Percentiles rank a stretch among this genome's conserved stretches.
Evolutionary conservation across 2,329 filamentous ascomycete species (phyloP).

Genomic region (Drechslera avenae): DNA sequence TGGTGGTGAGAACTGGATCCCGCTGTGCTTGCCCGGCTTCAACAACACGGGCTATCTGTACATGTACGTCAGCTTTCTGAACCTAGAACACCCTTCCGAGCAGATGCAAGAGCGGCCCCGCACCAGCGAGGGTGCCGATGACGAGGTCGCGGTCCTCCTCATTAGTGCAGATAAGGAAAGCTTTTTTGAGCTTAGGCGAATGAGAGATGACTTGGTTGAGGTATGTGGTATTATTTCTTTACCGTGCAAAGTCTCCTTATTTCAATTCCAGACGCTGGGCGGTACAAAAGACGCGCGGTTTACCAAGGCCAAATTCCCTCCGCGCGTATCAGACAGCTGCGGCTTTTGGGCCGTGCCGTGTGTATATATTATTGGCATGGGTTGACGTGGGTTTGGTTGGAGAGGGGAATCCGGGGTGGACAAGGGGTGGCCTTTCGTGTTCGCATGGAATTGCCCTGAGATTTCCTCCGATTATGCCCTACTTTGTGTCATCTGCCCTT

Average conservation of each 20-base stretch:
- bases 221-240: slow-evolving; percentile 44
- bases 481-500: too few relatives aligned
- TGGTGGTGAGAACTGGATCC: slow-evolving; percentile 97
- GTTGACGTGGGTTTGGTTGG: slow-evolving; percentile 6
- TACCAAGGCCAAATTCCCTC: background rate
- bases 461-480: background rate
- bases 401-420: background rate
- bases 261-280: background rate
- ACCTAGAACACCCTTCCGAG: slow-evolving; percentile 58
- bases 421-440: slow-evolving; percentile 6
- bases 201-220: slow-evolving; percentile 65
- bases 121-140: slow-evolving; percentile 56
- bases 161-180: slow-evolving; percentile 92
- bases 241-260: slow-evolving; percentile 23
- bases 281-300: too few relatives aligned
- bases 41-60: slow-evolving; percentile 97
- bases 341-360: background rate
- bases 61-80: slow-evolving; percentile 98
- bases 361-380: background rate
- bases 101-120: slow-evolving; percentile 49
- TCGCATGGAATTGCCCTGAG: slow-evolving; percentile 2
- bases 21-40: slow-evolving; percentile 92
- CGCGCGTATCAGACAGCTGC: too few relatives aligned
- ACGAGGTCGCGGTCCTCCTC: slow-evolving; percentile 85
- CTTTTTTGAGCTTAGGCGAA: slow-evolving; percentile 85